Evolutionary conservation across 441 rosid species (phyloP), one percentile per base, ranked within the genome.

Genomic region (Arabidopsis lyrata): DNA sequence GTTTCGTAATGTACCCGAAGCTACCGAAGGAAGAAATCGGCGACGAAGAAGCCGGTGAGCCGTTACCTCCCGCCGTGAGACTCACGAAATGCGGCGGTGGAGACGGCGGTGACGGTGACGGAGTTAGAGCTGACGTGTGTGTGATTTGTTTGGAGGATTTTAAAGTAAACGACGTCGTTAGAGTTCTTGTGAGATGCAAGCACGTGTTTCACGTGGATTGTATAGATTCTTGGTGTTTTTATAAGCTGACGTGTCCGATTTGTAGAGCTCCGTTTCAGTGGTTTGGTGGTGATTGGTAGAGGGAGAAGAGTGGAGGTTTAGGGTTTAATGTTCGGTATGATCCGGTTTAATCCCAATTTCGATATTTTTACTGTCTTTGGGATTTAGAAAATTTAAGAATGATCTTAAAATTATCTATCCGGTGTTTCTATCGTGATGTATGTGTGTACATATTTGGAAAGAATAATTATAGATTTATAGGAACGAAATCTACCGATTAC

Each of bases 141-240:
- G 78, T 73, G 6, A 62, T 73, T 4, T 78, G 81, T 72, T 55
- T 78, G 47, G 81, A 78, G 61, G 71, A 73, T 6, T 73, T 67
- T 3, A 3, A 55, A 45, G 64, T 16, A 16, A 78, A 61, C 66
- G 78, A 72, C 42, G 70, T 45, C 75, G 74, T 72, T 36, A 68
- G 81, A 54, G 45, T 78, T 16, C 39, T 78, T 3, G 55, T 22
- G 15, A 24, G 70, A 67, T 78, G 81, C 54, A 78, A 73, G 12
- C 81, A 72, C 49, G 81, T 78, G 59, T 78, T 78, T 7, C 81
- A 72, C 66, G 70, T 73, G 69, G 15, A 45, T 31, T 78, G 81
- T 73, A 78, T 78, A 60, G 81, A 73, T n/a, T 78, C 74, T 0
- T 78, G 78, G 81, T 78, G 77, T 78, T 72, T 62, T 5, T 72